A percentile compares a stretch with the other conserved stretches of the same genome.
Conservation (phyloP, 108 stramenopile genomes). For the Stephanodiscus triporus region DNA sequence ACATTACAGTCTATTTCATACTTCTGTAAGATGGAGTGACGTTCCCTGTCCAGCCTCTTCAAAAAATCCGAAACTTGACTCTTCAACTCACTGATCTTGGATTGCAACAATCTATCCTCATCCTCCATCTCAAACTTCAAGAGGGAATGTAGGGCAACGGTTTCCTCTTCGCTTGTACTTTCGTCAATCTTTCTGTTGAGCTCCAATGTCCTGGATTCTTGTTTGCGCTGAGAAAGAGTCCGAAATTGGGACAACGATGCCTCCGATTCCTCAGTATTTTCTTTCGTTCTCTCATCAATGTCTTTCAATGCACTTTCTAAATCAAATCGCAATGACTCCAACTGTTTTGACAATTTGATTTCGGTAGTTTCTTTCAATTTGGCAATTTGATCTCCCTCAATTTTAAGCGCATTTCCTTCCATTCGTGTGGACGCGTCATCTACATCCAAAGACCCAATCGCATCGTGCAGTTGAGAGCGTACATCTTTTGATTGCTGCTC, state of each 20-base stretch:
- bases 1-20: constrained; percentile 14
- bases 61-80: neutral
- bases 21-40: constrained; percentile 4
- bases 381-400: constrained; percentile 27
- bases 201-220: constrained; percentile 17
- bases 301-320: neutral
- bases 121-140: constrained; percentile 5
- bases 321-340: constrained; percentile 8
- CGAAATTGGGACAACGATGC: neutral
- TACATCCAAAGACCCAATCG: neutral
- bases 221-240: neutral
- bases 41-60: constrained; percentile 16
- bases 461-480: constrained; percentile 6
- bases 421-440: constrained; percentile 20
- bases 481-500: neutral
- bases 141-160: neutral
- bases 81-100: constrained; percentile 3
- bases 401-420: constrained; percentile 21
- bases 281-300: neutral
- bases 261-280: constrained; percentile 18
- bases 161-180: constrained; percentile 16
- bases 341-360: constrained; percentile 6
- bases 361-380: constrained; percentile 11
- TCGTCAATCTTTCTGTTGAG: constrained; percentile 22
- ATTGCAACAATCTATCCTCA: constrained; percentile 2